Conservation (phyloP, 2,329 filamentous ascomycete species). For the Proliferodiscus dingleyae region DNA sequence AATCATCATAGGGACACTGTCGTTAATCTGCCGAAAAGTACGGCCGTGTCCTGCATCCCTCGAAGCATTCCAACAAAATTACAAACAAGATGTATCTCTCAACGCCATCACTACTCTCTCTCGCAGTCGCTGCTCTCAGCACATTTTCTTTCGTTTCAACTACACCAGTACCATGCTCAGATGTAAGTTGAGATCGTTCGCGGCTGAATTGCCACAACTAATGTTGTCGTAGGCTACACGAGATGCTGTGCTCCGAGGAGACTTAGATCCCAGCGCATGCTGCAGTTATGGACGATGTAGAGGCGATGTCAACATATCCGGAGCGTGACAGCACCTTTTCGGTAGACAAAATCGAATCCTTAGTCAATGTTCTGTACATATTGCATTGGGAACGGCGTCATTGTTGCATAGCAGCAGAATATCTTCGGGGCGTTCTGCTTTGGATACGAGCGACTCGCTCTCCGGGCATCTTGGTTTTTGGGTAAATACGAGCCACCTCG, state of each 20-base stretch:
- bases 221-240: conserved; percentile 10
- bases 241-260: conserved; percentile 24
- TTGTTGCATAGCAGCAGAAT: not conserved
- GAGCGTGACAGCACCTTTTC: not conserved
- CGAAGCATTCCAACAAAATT: not conserved
- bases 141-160: conserved; percentile 15
- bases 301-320: conserved; percentile 22
- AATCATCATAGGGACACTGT: not conserved
- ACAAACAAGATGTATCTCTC: conserved; percentile 17
- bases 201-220: not conserved
- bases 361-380: not conserved
- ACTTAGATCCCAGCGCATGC: conserved; percentile 23
- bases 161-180: conserved; percentile 23
- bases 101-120: conserved; percentile 10
- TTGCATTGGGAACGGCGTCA: conserved; percentile 9
- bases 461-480: too few relatives aligned
- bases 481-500: not conserved
- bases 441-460: too few relatives aligned
- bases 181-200: conserved; percentile 14
- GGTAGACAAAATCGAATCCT: conserved; percentile 1
- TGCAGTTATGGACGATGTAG: conserved; percentile 26
- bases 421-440: not conserved
- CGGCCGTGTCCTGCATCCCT: not conserved
- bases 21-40: not conserved
- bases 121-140: conserved; percentile 11